These are phyloP conservation scores for Arachnomyces sp. DNA, from an alignment of 2,329 filamentous ascomycete species.

Conservation along the genomic window DNA sequence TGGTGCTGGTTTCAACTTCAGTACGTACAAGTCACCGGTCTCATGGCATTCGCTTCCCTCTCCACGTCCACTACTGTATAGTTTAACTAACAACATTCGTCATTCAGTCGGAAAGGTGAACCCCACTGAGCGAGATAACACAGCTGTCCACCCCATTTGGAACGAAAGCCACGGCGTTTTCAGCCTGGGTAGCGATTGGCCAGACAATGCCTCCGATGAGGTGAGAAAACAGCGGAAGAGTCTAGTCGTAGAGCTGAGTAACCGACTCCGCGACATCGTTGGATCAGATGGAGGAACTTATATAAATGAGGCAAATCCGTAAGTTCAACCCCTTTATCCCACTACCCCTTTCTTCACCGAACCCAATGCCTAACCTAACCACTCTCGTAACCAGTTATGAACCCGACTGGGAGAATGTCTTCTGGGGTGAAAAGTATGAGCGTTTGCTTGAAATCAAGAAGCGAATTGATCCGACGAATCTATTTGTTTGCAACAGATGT, in stretches of 20 bases:
- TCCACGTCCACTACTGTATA: slow-evolving; percentile 3
- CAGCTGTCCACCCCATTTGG: slow-evolving; percentile 22
- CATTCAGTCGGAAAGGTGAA: slow-evolving; percentile 22
- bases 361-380: neutral
- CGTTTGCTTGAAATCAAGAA: slow-evolving; percentile 40
- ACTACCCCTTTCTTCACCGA: neutral
- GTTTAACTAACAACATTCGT: neutral
- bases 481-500: slow-evolving; percentile 45
- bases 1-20: slow-evolving; percentile 23
- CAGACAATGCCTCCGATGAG: slow-evolving; percentile 17
- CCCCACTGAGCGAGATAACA: slow-evolving; percentile 19
- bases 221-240: slow-evolving; percentile 18
- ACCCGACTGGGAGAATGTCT: slow-evolving; percentile 22
- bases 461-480: slow-evolving; percentile 39
- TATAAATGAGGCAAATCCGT: slow-evolving; percentile 17
- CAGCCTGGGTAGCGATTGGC: slow-evolving; percentile 21
- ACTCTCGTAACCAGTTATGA: slow-evolving; percentile 16
- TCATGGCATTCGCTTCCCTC: slow-evolving; percentile 1
- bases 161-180: slow-evolving; percentile 19
- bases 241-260: slow-evolving; percentile 19
- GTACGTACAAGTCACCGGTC: slow-evolving; percentile 16
- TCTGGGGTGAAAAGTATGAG: slow-evolving; percentile 36
- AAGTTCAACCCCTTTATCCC: slow-evolving; percentile 5
- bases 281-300: slow-evolving; percentile 21
- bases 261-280: slow-evolving; percentile 19